phyloP scores from a whole-genome alignment of 1,139 yeast species.

The Oligophagozyma castellii region DNA sequence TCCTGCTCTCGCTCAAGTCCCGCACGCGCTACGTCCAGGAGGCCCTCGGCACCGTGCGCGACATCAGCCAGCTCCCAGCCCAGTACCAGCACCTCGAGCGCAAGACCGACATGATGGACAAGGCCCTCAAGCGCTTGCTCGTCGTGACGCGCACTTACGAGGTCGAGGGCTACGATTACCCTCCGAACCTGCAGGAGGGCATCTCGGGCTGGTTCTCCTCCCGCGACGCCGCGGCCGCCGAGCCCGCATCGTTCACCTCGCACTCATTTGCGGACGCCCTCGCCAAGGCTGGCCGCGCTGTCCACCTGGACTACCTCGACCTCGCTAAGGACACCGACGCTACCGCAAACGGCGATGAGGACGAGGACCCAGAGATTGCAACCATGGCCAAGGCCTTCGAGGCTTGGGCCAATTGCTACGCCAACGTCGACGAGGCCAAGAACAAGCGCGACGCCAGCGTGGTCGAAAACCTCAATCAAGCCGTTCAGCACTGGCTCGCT shows the following conservation, averaged over 20 bases:
- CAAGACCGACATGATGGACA: constrained; percentile 48
- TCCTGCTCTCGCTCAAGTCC: constrained; percentile 18
- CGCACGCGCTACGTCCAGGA: constrained; percentile 38
- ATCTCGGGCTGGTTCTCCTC: constrained; percentile 43
- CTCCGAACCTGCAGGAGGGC: constrained; percentile 52
- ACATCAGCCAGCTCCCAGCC: constrained; percentile 56
- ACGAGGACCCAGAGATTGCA: constrained; percentile 21
- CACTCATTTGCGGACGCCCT: constrained; percentile 30
- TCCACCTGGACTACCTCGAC: constrained; percentile 4
- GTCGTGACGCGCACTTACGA: constrained; percentile 44
- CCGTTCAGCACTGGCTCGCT: constrained; percentile 38
- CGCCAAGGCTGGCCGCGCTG: constrained; percentile 29
- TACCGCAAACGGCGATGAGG: constrained; percentile 12
- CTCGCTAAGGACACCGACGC: constrained; percentile 5
- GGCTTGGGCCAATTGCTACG: constrained; percentile 40
- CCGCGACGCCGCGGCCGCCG: constrained; percentile 5
- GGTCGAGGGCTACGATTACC: constrained; percentile 58
- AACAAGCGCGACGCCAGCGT: constrained; percentile 49
- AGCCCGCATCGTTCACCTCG: background rate
- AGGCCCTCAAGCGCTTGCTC: constrained; percentile 45
- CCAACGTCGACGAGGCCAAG: constrained; percentile 31
- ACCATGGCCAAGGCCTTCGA: constrained; percentile 16
- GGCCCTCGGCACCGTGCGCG: constrained; percentile 54
- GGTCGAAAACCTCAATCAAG: constrained; percentile 40
- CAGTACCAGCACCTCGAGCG: constrained; percentile 57